A percentile compares a stretch with the other conserved stretches of the same genome.
Evolutionary conservation across 2,329 filamentous ascomycete genomes (phyloP).

Genomic region (Rutstroemia sp.): DNA sequence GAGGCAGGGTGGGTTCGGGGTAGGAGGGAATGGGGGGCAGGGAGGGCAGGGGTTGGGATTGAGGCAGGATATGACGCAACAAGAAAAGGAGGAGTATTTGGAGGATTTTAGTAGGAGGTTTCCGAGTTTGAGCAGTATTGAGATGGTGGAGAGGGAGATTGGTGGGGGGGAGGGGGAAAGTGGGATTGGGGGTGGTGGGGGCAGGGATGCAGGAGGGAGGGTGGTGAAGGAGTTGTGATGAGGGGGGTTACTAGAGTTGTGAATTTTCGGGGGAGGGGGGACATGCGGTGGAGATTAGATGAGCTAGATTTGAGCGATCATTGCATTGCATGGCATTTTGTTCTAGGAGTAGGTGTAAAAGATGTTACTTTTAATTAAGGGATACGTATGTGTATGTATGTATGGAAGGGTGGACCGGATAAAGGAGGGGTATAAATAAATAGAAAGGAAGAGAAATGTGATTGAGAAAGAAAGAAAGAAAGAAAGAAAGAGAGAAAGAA

Average conservation of each 20-base stretch:
- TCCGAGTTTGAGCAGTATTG: constrained; percentile 75
- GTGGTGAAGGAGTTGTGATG: constrained; percentile 3
- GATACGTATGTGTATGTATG: no score
- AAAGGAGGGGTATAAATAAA: not conserved
- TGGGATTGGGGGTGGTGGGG: no score
- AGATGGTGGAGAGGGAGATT: constrained; percentile 42
- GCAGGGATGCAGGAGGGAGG: not conserved
- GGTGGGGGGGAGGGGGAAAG: no score
- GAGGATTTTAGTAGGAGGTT: constrained; percentile 75
- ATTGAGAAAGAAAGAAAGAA: no score
- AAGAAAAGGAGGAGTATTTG: constrained; percentile 59
- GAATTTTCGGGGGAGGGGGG: not conserved
- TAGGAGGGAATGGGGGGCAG: no score
- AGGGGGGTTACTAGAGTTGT: not conserved
- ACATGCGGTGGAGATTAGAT: not conserved
- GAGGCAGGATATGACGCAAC: constrained; percentile 45
- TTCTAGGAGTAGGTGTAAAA: no score
- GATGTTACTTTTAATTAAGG: no score
- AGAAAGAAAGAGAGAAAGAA: no score
- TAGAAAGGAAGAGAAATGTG: not conserved
- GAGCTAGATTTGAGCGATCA: no score
- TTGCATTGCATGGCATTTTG: no score
- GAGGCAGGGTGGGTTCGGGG: not conserved
- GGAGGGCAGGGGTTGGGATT: not conserved
- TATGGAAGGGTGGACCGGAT: no score